These are phyloP conservation scores for Liquidambar formosana DNA, from an alignment of 164 flowering plant species.

Conservation along the genomic window DNA sequence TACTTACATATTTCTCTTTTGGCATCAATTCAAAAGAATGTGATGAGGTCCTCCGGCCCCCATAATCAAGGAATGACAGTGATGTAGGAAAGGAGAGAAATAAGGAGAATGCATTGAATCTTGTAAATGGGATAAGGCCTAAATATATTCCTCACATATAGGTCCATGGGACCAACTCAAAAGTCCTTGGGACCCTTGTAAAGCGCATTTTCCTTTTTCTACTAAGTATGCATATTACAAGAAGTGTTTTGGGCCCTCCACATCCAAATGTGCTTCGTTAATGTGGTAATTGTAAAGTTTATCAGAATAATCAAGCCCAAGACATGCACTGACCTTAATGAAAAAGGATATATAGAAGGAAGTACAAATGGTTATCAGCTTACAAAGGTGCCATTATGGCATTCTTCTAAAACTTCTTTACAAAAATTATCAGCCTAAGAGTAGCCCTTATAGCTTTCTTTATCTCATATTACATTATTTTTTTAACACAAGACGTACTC, in stretches of 20 bases:
- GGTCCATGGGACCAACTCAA: conserved; percentile 7
- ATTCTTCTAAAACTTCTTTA: not conserved
- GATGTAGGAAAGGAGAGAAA: not conserved
- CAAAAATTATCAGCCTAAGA: not conserved
- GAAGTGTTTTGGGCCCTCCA: not conserved
- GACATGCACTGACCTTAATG: no score
- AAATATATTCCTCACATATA: conserved; percentile 19
- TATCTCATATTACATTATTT: not conserved
- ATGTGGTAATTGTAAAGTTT: no score
- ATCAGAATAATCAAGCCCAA: no score
- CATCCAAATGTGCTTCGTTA: not conserved
- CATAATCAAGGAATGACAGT: conserved; percentile 14
- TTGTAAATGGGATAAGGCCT: conserved; percentile 24
- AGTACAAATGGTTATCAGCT: not conserved
- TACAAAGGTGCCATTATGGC: not conserved
- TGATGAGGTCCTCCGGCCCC: conserved; percentile 15
- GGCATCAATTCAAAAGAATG: conserved; percentile 2
- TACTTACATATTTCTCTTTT: conserved; percentile 13
- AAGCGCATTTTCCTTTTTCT: conserved; percentile 10
- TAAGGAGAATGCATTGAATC: conserved; percentile 36
- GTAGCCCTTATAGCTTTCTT: not conserved
- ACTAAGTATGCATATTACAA: not conserved
- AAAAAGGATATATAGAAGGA: no score
- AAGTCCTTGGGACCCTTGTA: conserved; percentile 6
- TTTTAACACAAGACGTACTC: not conserved